Evolutionary conservation across 2,329 filamentous ascomycete genomes (phyloP).

Genomic region (Fusarium nisikadoi): DNA sequence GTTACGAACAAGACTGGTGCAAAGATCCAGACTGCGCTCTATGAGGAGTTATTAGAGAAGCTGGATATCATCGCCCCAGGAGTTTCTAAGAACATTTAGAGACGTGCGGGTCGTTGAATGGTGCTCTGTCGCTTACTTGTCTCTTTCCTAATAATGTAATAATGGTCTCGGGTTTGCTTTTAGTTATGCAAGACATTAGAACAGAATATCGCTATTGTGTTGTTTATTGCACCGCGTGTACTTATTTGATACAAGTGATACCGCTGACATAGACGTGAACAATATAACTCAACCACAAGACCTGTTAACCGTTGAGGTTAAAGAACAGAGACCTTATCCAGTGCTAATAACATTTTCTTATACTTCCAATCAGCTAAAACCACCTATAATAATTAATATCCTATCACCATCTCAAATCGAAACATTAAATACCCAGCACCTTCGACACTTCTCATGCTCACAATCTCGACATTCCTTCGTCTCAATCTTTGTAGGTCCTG

Average conservation of each 20-base stretch:
- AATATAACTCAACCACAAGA: too few species aligned
- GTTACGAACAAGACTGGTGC: slow-evolving; percentile 48
- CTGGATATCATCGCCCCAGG: slow-evolving; percentile 44
- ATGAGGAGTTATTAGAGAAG: slow-evolving; percentile 48
- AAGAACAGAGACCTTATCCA: too few species aligned
- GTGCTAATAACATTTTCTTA: too few species aligned
- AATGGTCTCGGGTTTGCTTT: accelerated
- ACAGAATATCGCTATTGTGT: not conserved
- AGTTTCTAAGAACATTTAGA: not conserved
- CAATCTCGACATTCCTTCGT: not conserved
- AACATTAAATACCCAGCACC: not conserved
- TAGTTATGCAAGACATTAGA: accelerated
- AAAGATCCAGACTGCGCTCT: slow-evolving; percentile 46
- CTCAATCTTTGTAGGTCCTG: not conserved
- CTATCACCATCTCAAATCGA: not conserved
- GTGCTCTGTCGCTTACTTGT: accelerated
- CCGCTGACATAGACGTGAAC: too few species aligned
- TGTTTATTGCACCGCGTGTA: accelerated
- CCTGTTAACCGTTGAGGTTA: too few species aligned
- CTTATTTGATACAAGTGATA: not conserved
- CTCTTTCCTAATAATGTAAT: accelerated
- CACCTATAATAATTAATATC: too few species aligned
- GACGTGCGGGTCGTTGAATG: accelerated
- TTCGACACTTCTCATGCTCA: not conserved
- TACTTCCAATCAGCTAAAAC: too few species aligned